A percentile compares a stretch with the other conserved stretches of the same genome.
phyloP scores from a whole-genome alignment of 2,329 filamentous ascomycete species.

The Colletotrichum sojae region DNA sequence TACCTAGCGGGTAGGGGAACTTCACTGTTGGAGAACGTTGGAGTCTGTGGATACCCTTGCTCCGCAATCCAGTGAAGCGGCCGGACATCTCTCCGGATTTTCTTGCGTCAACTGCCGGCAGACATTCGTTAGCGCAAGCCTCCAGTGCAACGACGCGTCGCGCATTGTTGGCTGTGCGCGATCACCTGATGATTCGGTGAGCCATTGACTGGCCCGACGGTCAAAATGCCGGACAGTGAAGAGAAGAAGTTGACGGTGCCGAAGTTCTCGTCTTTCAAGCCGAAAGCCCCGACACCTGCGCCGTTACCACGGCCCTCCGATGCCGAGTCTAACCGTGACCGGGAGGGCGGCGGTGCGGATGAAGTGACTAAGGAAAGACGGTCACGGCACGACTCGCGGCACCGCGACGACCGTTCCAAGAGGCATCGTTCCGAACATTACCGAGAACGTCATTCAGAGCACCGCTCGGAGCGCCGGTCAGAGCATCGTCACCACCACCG shows the following conservation, averaged over 20 bases:
- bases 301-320: slow-evolving; percentile 37
- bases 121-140: background rate
- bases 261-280: slow-evolving; percentile 82
- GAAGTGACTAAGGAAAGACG: slow-evolving; percentile 30
- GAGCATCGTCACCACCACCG: slow-evolving; percentile 21
- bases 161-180: background rate
- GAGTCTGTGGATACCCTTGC: no score
- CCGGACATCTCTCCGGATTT: background rate
- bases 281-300: slow-evolving; percentile 55
- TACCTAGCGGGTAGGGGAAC: no score
- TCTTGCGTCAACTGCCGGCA: background rate
- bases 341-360: slow-evolving; percentile 1
- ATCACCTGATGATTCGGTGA: slow-evolving; percentile 28
- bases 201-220: slow-evolving; percentile 2
- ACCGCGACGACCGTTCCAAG: slow-evolving; percentile 37
- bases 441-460: slow-evolving; percentile 14
- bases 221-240: slow-evolving; percentile 29
- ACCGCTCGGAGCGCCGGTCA: slow-evolving; percentile 26
- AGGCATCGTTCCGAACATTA: background rate
- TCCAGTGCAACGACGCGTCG: background rate
- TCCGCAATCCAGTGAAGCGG: no score
- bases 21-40: no score
- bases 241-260: slow-evolving; percentile 61
- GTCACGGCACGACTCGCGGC: slow-evolving; percentile 41
- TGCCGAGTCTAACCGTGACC: slow-evolving; percentile 19